Percentiles rank a stretch among this genome's conserved stretches.
Evolutionary conservation across 176 grass and related monocot species (phyloP).

Genomic region (Hyparrhenia diplandra): DNA sequence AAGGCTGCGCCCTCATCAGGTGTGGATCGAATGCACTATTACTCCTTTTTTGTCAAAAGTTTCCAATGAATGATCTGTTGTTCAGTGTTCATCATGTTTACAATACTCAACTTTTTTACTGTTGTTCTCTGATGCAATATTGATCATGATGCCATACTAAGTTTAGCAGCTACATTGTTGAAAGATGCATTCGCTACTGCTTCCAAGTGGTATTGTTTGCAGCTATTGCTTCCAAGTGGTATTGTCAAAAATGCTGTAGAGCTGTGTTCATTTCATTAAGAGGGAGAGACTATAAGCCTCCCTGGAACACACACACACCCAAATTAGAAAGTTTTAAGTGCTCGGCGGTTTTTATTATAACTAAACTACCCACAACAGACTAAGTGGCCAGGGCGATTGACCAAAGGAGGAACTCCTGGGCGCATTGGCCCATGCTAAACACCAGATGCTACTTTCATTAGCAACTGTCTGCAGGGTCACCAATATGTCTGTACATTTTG

Average conservation of each 20-base stretch:
- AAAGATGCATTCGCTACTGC: slow-evolving; percentile 10
- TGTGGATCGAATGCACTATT: slow-evolving; percentile 20
- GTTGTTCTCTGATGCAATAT: background rate
- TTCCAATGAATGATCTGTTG: background rate
- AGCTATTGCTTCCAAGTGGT: background rate
- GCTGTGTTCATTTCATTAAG: background rate
- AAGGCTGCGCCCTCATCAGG: slow-evolving; percentile 53
- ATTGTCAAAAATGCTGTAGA: background rate
- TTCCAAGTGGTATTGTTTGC: background rate
- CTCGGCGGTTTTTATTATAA: background rate
- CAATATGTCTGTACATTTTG: background rate
- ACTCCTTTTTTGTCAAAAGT: background rate
- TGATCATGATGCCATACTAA: background rate
- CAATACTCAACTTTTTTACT: background rate
- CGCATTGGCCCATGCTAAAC: background rate
- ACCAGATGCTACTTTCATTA: background rate
- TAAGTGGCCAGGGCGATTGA: background rate
- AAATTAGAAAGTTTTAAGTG: background rate
- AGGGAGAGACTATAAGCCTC: background rate
- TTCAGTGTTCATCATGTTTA: background rate
- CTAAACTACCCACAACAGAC: background rate
- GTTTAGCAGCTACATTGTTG: slow-evolving; percentile 3
- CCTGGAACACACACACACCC: background rate
- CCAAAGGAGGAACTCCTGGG: background rate
- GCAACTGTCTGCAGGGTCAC: background rate